phyloP scores from a whole-genome alignment of 805 yeast species.

The Teunomyces atbi region DNA sequence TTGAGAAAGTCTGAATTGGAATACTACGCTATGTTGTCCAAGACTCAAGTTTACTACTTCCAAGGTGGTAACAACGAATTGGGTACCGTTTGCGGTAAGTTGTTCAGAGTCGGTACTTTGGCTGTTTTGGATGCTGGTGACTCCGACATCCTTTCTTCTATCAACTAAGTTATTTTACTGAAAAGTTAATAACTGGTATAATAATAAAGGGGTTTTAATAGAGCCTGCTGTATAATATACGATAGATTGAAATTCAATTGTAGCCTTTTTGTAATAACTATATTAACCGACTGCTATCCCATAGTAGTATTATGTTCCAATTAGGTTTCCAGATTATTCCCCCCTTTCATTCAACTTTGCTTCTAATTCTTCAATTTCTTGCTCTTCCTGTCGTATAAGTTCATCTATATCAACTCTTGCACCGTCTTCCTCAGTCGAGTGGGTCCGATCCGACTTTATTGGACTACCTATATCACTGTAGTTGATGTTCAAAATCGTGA shows the following conservation, averaged over 20 bases:
- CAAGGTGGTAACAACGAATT: conserved; percentile 99
- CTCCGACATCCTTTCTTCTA: conserved; percentile 89
- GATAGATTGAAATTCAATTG: conserved; percentile 4
- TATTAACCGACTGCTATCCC: background rate
- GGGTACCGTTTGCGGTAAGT: conserved; percentile 99
- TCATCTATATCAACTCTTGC: conserved; percentile 33
- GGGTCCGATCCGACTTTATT: conserved; percentile 7
- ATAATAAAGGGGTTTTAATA: conserved; percentile 2
- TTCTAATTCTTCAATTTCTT: conserved; percentile 45
- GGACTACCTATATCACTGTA: conserved; percentile 19
- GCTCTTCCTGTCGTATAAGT: conserved; percentile 44
- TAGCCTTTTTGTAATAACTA: background rate
- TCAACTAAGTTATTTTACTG: conserved; percentile 8
- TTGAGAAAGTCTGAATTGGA: conserved; percentile 99
- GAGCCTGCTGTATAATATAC: conserved; percentile 8
- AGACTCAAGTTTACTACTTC: conserved; percentile 97
- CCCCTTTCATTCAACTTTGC: conserved; percentile 25
- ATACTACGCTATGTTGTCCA: conserved; percentile 99
- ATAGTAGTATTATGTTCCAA: background rate
- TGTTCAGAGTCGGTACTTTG: conserved; percentile 98
- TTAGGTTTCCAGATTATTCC: background rate
- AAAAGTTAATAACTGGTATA: conserved; percentile 2
- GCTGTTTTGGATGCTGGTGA: conserved; percentile 98
- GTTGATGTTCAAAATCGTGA: conserved; percentile 32
- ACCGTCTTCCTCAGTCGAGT: conserved; percentile 9